Conservation (phyloP, 2,329 filamentous ascomycete species). For the Pyricularia pennisetigena region DNA sequence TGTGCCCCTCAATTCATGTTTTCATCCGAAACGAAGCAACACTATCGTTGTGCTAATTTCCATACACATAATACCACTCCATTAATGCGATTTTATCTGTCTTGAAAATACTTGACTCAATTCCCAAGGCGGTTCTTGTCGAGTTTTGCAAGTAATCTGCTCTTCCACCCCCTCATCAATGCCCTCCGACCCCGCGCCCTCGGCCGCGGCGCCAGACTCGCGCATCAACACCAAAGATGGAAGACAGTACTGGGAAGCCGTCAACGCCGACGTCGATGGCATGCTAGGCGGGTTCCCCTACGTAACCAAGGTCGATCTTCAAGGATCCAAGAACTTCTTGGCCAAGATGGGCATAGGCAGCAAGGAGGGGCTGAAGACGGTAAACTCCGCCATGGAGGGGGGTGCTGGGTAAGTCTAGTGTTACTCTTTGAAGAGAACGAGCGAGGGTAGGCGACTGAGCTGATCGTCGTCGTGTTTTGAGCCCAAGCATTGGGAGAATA, state of each 20-base stretch:
- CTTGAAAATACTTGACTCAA: not conserved
- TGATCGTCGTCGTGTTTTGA: not conserved
- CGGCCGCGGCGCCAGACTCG: slow-evolving; percentile 18
- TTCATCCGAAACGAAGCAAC: not conserved
- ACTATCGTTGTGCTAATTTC: not conserved
- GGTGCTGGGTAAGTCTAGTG: slow-evolving; percentile 21
- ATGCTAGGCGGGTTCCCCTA: slow-evolving; percentile 68
- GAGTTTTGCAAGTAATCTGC: not conserved
- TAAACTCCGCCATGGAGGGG: slow-evolving; percentile 25
- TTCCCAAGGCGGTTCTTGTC: not conserved
- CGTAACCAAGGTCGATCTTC: slow-evolving; percentile 61
- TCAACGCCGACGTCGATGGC: slow-evolving; percentile 45
- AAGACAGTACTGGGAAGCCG: slow-evolving; percentile 35
- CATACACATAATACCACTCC: not conserved
- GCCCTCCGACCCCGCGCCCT: not conserved
- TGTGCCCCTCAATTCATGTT: not conserved
- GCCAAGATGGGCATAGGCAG: slow-evolving; percentile 50
- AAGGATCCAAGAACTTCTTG: slow-evolving; percentile 60
- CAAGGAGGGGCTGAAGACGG: slow-evolving; percentile 19
- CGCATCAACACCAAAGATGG: slow-evolving; percentile 24
- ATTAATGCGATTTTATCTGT: not conserved
- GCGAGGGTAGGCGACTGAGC: not conserved
- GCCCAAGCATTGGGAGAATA: slow-evolving; percentile 64
- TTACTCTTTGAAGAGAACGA: not conserved
- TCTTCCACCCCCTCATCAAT: not conserved